Conservation (phyloP, 805 yeast genomes). For the Kluyveromyces siamensis region DNA sequence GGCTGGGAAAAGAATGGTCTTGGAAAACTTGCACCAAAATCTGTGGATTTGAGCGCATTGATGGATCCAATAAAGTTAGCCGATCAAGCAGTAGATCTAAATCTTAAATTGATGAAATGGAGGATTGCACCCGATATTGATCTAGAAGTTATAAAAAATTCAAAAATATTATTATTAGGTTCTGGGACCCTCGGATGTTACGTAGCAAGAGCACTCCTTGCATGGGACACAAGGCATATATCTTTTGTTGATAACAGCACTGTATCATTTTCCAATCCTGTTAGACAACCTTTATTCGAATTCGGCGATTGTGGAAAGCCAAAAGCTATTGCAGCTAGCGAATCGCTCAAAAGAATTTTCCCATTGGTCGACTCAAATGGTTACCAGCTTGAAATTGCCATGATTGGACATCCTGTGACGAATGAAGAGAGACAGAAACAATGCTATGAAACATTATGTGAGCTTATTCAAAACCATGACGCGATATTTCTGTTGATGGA, state of each 20-base stretch:
- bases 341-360: conserved; percentile 57
- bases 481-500: conserved; percentile 78
- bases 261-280: conserved; percentile 91
- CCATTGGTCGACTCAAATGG: conserved; percentile 71
- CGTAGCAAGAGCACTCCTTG: conserved; percentile 74
- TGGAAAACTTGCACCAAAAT: conserved; percentile 71
- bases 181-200: conserved; percentile 95
- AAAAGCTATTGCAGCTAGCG: conserved; percentile 79
- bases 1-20: conserved; percentile 88
- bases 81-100: conserved; percentile 86
- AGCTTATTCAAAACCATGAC: conserved; percentile 60
- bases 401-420: conserved; percentile 86
- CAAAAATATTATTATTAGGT: conserved; percentile 74
- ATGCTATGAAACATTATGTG: conserved; percentile 45
- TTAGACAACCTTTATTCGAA: conserved; percentile 78
- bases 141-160: conserved; percentile 49
- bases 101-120: conserved; percentile 94
- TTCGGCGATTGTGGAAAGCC: conserved; percentile 76
- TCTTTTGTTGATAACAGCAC: conserved; percentile 86
- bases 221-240: conserved; percentile 87
- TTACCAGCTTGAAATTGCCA: conserved; percentile 66
- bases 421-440: conserved; percentile 40
- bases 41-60: conserved; percentile 73
- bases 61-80: conserved; percentile 78
- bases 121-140: conserved; percentile 78